Evolutionary conservation across 169 alveolate species (phyloP).

Genomic region (Plasmodium inui): DNA sequence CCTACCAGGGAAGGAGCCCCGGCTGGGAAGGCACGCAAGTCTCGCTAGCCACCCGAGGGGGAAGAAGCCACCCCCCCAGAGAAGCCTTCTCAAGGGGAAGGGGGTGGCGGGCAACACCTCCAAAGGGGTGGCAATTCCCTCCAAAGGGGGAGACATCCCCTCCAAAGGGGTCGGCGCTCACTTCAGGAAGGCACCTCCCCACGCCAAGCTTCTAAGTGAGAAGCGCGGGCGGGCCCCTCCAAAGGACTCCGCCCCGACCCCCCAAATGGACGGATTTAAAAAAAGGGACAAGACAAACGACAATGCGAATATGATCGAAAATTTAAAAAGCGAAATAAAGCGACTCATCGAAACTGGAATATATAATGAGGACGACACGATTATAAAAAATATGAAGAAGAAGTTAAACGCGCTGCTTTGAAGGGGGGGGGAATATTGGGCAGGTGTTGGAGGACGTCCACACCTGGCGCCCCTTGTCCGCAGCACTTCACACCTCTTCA

Average conservation of each 20-base stretch:
- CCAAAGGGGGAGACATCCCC: not conserved
- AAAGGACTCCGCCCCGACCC: not conserved
- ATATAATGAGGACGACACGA: constrained; percentile 56
- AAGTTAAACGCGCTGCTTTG: constrained; percentile 9
- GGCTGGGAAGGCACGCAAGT: not conserved
- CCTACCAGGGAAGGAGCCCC: not conserved
- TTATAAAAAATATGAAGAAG: constrained; percentile 48
- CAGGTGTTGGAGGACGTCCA: not conserved
- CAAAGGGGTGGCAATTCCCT: too few species aligned
- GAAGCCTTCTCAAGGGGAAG: not conserved
- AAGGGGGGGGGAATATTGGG: not conserved
- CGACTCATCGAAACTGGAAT: constrained; percentile 52
- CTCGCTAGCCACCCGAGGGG: not conserved
- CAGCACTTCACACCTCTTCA: not conserved
- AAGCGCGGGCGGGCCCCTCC: not conserved
- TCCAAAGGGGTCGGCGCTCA: not conserved
- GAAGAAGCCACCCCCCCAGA: not conserved
- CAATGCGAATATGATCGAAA: constrained; percentile 10
- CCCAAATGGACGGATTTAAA: not conserved
- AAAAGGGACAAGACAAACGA: not conserved
- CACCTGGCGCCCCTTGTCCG: not conserved
- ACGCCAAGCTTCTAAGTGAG: not conserved
- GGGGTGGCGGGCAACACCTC: not conserved
- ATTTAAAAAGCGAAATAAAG: constrained; percentile 54
- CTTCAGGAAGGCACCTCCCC: not conserved